These are phyloP conservation scores for Claviceps sp. DNA, from an alignment of 2,329 filamentous ascomycete species.

Conservation along the genomic window DNA sequence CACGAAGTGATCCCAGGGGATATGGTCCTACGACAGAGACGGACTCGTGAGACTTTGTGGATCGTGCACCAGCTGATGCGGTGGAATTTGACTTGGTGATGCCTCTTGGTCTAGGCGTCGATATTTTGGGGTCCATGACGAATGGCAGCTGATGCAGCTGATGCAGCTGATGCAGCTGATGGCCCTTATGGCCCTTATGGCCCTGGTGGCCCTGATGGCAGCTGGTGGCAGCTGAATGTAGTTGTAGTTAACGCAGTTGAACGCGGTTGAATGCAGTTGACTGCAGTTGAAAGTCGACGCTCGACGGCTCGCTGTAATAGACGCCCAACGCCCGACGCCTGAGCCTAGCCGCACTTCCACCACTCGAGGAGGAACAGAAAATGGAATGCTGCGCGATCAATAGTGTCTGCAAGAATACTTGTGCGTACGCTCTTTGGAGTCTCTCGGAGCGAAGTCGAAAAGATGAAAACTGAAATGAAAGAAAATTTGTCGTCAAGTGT, in stretches of 20 bases:
- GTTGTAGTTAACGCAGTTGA: background rate
- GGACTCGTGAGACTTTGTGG: slow-evolving; percentile 23
- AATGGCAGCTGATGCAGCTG: background rate
- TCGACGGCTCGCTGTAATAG: no score
- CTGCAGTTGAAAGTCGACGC: no score
- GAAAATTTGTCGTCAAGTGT: no score
- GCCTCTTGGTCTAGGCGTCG: slow-evolving; percentile 10
- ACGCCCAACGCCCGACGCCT: no score
- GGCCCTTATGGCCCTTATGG: background rate
- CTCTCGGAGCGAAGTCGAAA: no score
- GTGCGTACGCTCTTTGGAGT: no score
- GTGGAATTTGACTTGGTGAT: slow-evolving; percentile 24
- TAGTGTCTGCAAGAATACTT: no score
- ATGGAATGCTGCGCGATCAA: no score
- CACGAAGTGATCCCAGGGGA: slow-evolving; percentile 29
- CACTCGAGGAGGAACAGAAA: no score
- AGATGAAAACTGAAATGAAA: no score
- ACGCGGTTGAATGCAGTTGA: no score
- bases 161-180: background rate
- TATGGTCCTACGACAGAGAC: slow-evolving; percentile 24
- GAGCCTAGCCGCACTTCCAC: no score
- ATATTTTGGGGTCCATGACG: slow-evolving; percentile 14
- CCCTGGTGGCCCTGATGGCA: background rate
- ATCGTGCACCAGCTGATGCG: slow-evolving; percentile 12
- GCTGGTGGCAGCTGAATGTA: background rate